Evolutionary conservation across 2,329 filamentous ascomycete genomes (phyloP).

Genomic region (Beauveria australis): DNA sequence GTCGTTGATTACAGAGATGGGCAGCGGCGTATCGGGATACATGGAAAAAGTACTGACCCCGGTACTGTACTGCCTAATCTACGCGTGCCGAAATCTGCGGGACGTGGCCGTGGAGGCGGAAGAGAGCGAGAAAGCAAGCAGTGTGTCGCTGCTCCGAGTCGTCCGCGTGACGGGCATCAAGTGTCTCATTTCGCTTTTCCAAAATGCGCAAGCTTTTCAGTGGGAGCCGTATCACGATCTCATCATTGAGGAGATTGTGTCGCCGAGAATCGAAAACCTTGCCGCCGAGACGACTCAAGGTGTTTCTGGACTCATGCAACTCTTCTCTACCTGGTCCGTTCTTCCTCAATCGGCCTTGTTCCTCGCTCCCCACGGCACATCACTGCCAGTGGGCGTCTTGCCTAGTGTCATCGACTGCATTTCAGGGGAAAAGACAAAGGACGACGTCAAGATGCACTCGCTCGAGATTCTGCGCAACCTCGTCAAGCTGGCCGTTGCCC

Average conservation of each 20-base stretch:
- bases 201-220: slow-evolving; percentile 59
- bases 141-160: slow-evolving; percentile 53
- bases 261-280: slow-evolving; percentile 68
- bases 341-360: slow-evolving; percentile 59
- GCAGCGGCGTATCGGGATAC: slow-evolving; percentile 62
- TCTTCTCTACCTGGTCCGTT: slow-evolving; percentile 75
- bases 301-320: slow-evolving; percentile 70
- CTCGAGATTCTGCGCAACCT: slow-evolving; percentile 67
- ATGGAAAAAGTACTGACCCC: slow-evolving; percentile 63
- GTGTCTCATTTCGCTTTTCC: slow-evolving; percentile 71
- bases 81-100: slow-evolving; percentile 53
- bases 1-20: slow-evolving; percentile 76
- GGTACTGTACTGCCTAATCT: slow-evolving; percentile 72
- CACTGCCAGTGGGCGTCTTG: slow-evolving; percentile 54
- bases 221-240: slow-evolving; percentile 64
- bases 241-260: slow-evolving; percentile 68
- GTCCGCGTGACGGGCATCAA: slow-evolving; percentile 70
- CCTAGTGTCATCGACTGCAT: slow-evolving; percentile 65
- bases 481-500: slow-evolving; percentile 49
- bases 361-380: slow-evolving; percentile 37
- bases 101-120: slow-evolving; percentile 28
- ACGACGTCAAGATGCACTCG: slow-evolving; percentile 77
- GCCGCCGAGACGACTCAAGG: slow-evolving; percentile 82
- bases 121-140: slow-evolving; percentile 33
- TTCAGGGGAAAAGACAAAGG: slow-evolving; percentile 64